Conservation (phyloP, 805 yeast genomes). For the Grigorovia jiainica region DNA sequence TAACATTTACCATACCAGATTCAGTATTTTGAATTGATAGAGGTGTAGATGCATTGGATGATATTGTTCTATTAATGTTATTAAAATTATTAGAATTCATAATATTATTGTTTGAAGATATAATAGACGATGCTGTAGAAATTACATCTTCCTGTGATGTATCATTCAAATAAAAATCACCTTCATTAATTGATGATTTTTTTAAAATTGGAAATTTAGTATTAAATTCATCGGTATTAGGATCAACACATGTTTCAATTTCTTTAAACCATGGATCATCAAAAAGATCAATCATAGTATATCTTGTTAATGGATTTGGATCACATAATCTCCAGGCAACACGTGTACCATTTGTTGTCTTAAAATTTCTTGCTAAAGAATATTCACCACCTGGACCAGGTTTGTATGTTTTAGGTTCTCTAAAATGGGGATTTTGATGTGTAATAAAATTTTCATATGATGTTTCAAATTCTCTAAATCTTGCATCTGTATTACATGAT, state of each 20-base stretch:
- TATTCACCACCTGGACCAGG: constrained; percentile 67
- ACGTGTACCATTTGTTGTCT: constrained; percentile 53
- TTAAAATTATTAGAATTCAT: no score
- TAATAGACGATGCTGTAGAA: neutral
- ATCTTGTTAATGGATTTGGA: constrained; percentile 46
- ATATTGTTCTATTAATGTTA: neutral
- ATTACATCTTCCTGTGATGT: constrained; percentile 8
- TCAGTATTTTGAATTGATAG: neutral
- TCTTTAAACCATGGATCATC: constrained; percentile 55
- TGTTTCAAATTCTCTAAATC: constrained; percentile 47
- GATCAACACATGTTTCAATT: constrained; percentile 46
- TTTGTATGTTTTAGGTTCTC: constrained; percentile 34
- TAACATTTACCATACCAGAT: no score
- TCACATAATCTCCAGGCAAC: constrained; percentile 69
- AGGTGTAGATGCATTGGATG: neutral
- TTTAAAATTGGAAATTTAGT: constrained; percentile 20
- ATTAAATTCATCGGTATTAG: constrained; percentile 11
- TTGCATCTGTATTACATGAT: constrained; percentile 39
- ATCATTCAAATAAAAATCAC: constrained; percentile 6
- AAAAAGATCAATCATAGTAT: constrained; percentile 44
- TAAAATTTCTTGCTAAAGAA: constrained; percentile 55
- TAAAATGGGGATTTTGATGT: constrained; percentile 40
- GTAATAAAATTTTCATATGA: constrained; percentile 35
- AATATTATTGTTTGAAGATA: neutral
- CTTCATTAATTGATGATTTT: constrained; percentile 12